phyloP scores from a whole-genome alignment of 345 rosid genomes.

The Citrus unshiu region DNA sequence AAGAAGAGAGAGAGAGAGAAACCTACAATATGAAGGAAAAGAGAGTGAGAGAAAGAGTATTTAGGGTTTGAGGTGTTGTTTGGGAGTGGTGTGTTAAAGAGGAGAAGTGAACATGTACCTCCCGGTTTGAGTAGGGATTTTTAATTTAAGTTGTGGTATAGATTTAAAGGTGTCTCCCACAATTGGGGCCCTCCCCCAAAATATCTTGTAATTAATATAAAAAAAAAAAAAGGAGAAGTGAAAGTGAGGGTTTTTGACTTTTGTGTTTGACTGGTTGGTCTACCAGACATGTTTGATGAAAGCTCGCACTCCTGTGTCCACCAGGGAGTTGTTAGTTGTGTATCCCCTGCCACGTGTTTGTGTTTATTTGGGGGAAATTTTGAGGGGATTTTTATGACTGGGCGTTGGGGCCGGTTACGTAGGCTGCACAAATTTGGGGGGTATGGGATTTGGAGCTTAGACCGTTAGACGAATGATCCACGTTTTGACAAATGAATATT shows the following conservation, averaged over 20 bases:
- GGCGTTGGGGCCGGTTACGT: constrained; percentile 9
- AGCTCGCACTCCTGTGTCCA: background rate
- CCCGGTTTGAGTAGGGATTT: no score
- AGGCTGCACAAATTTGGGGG: background rate
- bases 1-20: no score
- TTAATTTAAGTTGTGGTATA: no score
- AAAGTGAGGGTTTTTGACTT: background rate
- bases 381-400: constrained; percentile 14
- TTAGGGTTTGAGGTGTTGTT: background rate
- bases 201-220: no score
- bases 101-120: background rate
- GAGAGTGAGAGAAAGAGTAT: background rate
- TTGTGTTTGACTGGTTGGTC: constrained; percentile 80
- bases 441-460: no score
- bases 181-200: no score
- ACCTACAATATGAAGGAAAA: background rate
- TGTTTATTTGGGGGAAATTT: background rate
- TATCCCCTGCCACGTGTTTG: background rate
- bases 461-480: background rate
- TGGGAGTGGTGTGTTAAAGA: background rate
- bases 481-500: background rate
- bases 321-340: constrained; percentile 9
- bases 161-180: no score
- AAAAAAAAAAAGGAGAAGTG: background rate
- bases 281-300: constrained; percentile 53